Percentiles rank a stretch among this genome's conserved stretches.
phyloP scores from a whole-genome alignment of 345 rosid species.

The Moringa oleifera region DNA sequence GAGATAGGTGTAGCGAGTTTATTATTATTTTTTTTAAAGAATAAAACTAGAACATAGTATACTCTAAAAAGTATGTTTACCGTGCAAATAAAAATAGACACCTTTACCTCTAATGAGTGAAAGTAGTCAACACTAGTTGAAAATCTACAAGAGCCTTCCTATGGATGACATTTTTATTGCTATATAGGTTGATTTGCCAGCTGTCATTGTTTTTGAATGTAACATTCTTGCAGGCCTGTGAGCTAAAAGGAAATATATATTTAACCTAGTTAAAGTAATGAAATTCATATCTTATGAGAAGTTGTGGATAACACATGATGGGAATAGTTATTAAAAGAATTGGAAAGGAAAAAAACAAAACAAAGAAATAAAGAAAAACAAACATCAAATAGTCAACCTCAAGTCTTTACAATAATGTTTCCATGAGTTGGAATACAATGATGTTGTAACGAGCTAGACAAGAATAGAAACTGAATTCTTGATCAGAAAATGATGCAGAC shows the following conservation, averaged over 20 bases:
- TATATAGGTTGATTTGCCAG: slow-evolving; percentile 47
- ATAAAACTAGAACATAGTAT: not conserved
- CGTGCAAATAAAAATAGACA: slow-evolving; percentile 3
- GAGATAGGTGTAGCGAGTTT: slow-evolving; percentile 4
- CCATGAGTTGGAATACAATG: not conserved
- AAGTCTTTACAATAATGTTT: not conserved
- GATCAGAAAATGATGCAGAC: not conserved
- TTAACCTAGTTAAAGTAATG: slow-evolving; percentile 5
- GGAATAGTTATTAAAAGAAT: not conserved
- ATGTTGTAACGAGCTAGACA: not conserved
- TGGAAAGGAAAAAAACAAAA: not conserved
- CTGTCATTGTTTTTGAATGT: slow-evolving; percentile 89
- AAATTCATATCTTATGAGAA: slow-evolving; percentile 1
- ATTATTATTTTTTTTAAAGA: no score
- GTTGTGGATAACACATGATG: not conserved
- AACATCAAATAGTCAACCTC: not conserved
- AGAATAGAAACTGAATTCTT: not conserved
- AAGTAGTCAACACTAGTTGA: slow-evolving; percentile 78
- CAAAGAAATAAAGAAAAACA: no score
- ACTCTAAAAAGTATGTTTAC: not conserved
- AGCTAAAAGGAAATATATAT: slow-evolving; percentile 43
- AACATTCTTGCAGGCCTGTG: slow-evolving; percentile 89
- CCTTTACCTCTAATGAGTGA: slow-evolving; percentile 81
- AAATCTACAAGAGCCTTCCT: slow-evolving; percentile 83
- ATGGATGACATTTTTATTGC: slow-evolving; percentile 53